These are phyloP conservation scores for Alternaria panax DNA, from an alignment of 2,329 filamentous ascomycete genomes.

Conservation along the genomic window DNA sequence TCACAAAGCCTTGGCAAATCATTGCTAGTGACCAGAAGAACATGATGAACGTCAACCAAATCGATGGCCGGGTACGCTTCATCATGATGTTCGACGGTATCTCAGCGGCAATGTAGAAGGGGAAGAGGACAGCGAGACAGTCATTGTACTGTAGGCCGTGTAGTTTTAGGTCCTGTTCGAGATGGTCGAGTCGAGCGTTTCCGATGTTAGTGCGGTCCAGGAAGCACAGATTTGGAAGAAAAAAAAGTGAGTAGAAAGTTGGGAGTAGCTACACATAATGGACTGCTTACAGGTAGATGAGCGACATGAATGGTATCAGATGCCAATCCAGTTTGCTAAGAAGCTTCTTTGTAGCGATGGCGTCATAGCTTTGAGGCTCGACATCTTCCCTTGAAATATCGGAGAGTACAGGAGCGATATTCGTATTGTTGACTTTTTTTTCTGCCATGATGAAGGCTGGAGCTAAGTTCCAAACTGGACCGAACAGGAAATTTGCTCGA, in stretches of 20 bases:
- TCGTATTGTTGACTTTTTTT: constrained; percentile 17
- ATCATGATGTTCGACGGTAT: constrained; percentile 66
- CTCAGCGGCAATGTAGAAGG: constrained; percentile 62
- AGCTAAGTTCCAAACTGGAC: too few species aligned
- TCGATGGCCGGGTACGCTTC: constrained; percentile 51
- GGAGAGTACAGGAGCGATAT: constrained; percentile 8
- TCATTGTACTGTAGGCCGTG: constrained; percentile 64
- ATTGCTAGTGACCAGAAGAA: constrained; percentile 44
- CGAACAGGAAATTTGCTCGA: too few species aligned
- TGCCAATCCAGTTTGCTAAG: constrained; percentile 63
- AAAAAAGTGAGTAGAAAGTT: too few species aligned
- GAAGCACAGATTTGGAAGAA: constrained; percentile 9
- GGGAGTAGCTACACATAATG: too few species aligned
- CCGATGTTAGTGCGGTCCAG: constrained; percentile 53
- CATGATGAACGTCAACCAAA: constrained; percentile 49
- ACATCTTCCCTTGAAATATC: constrained; percentile 27
- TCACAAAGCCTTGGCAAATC: constrained; percentile 42
- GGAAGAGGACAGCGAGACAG: constrained; percentile 63
- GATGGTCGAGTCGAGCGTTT: constrained; percentile 50
- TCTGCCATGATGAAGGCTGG: constrained; percentile 15
- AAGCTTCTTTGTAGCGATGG: constrained; percentile 57
- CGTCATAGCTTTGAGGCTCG: constrained; percentile 49
- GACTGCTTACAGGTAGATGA: constrained; percentile 61
- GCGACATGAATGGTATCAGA: constrained; percentile 66
- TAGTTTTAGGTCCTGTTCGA: constrained; percentile 48